phyloP scores from a whole-genome alignment of 2,329 filamentous ascomycete genomes.

The Cercospora nicotianae region DNA sequence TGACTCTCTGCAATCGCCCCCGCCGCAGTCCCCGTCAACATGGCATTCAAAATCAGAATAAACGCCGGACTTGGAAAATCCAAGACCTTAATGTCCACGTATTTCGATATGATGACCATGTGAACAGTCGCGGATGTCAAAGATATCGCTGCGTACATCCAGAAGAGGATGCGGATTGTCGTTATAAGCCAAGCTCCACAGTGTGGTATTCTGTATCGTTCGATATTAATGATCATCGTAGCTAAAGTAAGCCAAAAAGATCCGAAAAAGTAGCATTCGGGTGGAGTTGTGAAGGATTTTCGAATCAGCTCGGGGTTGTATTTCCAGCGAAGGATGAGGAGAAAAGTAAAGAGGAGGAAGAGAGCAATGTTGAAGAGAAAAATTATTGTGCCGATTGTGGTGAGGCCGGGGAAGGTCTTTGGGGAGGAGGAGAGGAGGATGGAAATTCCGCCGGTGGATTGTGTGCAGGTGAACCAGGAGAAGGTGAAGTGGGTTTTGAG shows the following conservation, averaged over 20 bases:
- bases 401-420: conserved; percentile 63
- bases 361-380: conserved; percentile 68
- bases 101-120: conserved; percentile 16
- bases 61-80: conserved; percentile 25
- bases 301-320: conserved; percentile 56
- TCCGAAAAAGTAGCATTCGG: conserved; percentile 69
- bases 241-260: conserved; percentile 70
- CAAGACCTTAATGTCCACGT: conserved; percentile 13
- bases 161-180: conserved; percentile 65
- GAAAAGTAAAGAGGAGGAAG: conserved; percentile 57
- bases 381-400: conserved; percentile 64
- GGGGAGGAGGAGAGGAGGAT: conserved; percentile 64
- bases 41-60: conserved; percentile 25
- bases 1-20: conserved; percentile 30
- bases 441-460: conserved; percentile 72
- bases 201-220: conserved; percentile 63
- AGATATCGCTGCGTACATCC: conserved; percentile 55
- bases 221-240: conserved; percentile 66
- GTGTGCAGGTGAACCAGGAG: conserved; percentile 69
- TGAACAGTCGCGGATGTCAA: conserved; percentile 20
- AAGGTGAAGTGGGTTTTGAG: conserved; percentile 22
- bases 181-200: conserved; percentile 57
- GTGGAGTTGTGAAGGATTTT: conserved; percentile 62
- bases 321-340: conserved; percentile 62
- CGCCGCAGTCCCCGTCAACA: conserved; percentile 29